Conservation (phyloP, 75 land plant genomes). For the Ceratopteris richardii region DNA sequence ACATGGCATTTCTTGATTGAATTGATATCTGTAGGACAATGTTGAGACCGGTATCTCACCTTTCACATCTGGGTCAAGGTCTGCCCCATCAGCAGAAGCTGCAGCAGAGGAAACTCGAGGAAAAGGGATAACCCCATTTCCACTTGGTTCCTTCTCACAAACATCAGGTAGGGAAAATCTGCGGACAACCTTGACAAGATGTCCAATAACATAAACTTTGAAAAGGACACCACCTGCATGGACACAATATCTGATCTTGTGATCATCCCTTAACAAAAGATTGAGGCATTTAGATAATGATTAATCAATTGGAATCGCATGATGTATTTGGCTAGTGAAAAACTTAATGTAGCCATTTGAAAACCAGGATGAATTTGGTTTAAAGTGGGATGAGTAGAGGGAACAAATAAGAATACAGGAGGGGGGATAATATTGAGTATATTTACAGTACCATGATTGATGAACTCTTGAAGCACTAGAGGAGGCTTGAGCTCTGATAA, state of each 20-base stretch:
- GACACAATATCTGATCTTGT: neutral
- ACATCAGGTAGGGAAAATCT: conserved; percentile 80
- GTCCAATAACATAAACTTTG: conserved; percentile 30
- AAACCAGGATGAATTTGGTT: no score
- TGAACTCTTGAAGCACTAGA: conserved; percentile 79
- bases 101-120: conserved; percentile 26
- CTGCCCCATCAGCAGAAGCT: conserved; percentile 16
- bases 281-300: no score
- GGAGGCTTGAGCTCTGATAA: conserved; percentile 53
- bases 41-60: no score
- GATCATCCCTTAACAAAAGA: no score
- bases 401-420: no score
- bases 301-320: no score
- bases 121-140: conserved; percentile 18
- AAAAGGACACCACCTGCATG: conserved; percentile 31
- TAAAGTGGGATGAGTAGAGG: no score
- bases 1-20: neutral
- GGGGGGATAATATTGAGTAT: no score
- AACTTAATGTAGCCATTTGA: no score
- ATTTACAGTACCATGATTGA: conserved; percentile 83
- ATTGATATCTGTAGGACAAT: neutral
- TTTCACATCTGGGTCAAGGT: conserved; percentile 15
- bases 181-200: conserved; percentile 64
- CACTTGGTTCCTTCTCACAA: conserved; percentile 21
- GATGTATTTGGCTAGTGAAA: no score